Evolutionary conservation across 768 basidiomycete species (phyloP), one percentile per base, ranked within the genome.

Genomic region (Paxillus involutus): DNA sequence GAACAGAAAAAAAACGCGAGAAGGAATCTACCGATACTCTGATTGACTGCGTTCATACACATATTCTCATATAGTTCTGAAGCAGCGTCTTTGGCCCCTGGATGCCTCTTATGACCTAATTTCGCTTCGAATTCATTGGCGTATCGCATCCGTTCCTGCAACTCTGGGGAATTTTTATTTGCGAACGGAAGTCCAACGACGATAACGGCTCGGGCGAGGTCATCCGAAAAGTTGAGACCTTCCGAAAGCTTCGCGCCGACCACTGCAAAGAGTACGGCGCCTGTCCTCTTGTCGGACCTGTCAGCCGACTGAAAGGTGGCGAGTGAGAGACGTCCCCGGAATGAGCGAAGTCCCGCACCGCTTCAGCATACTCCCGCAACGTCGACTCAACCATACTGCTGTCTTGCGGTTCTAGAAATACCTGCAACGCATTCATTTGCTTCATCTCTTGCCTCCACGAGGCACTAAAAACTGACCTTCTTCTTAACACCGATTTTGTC

Each of bases 221-320:
- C 80, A 66, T 93, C 89, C 17, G 85, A 80, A 63, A 88, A 88
- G 61, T 87, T 86, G 37, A 86, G 68, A 8, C 95, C 96, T 72
- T 99, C 97, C 0, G 93, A 95, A n/a, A 99, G 80, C 67, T 98
- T 98, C 26, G 94, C 96, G 16, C 95, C 95, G 26, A 98, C 88
- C 10, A 98, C 97, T 2, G 97, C 96, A 51, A 98, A 87, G 5
- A 99, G 75, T 37, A 99, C 68, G 3, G 92, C 91, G 14, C 94
- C 94, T 0, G 70, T 70, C 63, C 64, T 57, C 72, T 70, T 68
- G 65, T 61, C 55, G 33, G 67, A 59, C 30, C 21, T 9, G 45
- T 61, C 52, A 12, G 41, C 17, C 16, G 69, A 60, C 70, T 69
- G n/a, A 29, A 7, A 24, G 13, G 26, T 16, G 6, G 30, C 60